These are phyloP conservation scores for Backusella psychrophila DNA, from an alignment of 192 early-diverging fungal genomes.

Conservation along the genomic window DNA sequence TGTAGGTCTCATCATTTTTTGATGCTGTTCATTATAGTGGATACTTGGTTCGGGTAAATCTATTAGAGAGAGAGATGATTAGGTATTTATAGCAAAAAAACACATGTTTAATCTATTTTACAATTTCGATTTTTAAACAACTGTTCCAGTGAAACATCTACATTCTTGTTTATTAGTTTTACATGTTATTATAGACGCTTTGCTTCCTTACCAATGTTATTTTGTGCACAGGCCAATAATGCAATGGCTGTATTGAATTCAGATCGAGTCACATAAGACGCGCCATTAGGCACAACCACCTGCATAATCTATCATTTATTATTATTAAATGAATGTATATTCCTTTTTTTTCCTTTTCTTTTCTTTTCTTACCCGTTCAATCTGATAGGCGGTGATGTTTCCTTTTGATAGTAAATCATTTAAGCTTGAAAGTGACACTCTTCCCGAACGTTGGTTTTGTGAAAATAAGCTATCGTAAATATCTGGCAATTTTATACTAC, in stretches of 20 bases:
- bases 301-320: slow-evolving; percentile 43
- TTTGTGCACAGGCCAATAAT: slow-evolving; percentile 68
- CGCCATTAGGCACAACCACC: slow-evolving; percentile 45
- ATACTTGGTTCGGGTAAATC: slow-evolving; percentile 8
- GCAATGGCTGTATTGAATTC: slow-evolving; percentile 76
- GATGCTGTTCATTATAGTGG: not conserved
- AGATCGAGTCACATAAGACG: slow-evolving; percentile 51
- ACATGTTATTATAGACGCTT: not conserved
- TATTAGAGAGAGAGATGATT: not conserved
- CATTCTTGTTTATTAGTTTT: not conserved
- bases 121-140: slow-evolving; percentile 58
- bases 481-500: slow-evolving; percentile 44
- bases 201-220: slow-evolving; percentile 59
- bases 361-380: slow-evolving; percentile 41
- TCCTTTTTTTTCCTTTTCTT: no score
- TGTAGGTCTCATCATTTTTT: not conserved
- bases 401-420: slow-evolving; percentile 41
- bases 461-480: slow-evolving; percentile 45
- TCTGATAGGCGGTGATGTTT: slow-evolving; percentile 37
- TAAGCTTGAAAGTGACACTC: slow-evolving; percentile 44
- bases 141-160: slow-evolving; percentile 59
- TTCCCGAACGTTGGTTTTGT: slow-evolving; percentile 37
- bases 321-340: no score
- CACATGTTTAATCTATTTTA: slow-evolving; percentile 20
- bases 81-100: not conserved